Conservation (phyloP, 768 basidiomycete genomes). For the Clavaria fumosa region DNA sequence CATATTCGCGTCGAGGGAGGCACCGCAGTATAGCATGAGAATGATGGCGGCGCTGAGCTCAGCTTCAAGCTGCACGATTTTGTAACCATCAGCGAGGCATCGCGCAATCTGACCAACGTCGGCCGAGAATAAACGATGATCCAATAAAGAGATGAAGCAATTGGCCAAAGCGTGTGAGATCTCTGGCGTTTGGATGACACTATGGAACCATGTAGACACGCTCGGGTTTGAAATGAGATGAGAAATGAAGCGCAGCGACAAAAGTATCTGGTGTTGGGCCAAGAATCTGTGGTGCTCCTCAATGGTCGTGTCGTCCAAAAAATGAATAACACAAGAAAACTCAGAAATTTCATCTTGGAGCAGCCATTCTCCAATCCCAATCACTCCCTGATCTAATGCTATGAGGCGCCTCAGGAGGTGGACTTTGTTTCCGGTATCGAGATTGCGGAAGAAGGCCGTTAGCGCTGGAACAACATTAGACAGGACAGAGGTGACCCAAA, state of each 20-base stretch:
- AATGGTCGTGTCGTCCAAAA: constrained; percentile 17
- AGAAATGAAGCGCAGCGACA: constrained; percentile 34
- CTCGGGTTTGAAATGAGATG: constrained; percentile 24
- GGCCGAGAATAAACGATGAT: constrained; percentile 30
- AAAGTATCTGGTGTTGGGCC: constrained; percentile 32
- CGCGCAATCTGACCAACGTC: constrained; percentile 29
- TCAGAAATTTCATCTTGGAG: constrained; percentile 45
- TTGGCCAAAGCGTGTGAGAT: constrained; percentile 25
- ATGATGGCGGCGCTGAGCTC: constrained; percentile 20
- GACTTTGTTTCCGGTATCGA: constrained; percentile 41
- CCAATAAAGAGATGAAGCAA: constrained; percentile 32
- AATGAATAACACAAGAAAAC: constrained; percentile 25
- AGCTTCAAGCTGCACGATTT: constrained; percentile 13
- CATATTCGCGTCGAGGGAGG: constrained; percentile 17
- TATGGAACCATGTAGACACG: constrained; percentile 30
- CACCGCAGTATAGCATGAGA: constrained; percentile 19
- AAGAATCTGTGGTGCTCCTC: constrained; percentile 23
- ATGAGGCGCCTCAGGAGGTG: constrained; percentile 39
- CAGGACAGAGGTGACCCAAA: constrained; percentile 40
- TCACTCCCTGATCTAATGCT: constrained; percentile 36
- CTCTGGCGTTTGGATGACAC: constrained; percentile 29
- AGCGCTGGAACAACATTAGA: constrained; percentile 43
- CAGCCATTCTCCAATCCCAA: constrained; percentile 56
- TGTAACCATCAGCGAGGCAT: constrained; percentile 1
- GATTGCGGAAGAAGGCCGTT: constrained; percentile 34